Evolutionary conservation across 2,329 filamentous ascomycete species (phyloP), one percentile per base, ranked within the genome.

Genomic region (Fusarium keratoplasticum): DNA sequence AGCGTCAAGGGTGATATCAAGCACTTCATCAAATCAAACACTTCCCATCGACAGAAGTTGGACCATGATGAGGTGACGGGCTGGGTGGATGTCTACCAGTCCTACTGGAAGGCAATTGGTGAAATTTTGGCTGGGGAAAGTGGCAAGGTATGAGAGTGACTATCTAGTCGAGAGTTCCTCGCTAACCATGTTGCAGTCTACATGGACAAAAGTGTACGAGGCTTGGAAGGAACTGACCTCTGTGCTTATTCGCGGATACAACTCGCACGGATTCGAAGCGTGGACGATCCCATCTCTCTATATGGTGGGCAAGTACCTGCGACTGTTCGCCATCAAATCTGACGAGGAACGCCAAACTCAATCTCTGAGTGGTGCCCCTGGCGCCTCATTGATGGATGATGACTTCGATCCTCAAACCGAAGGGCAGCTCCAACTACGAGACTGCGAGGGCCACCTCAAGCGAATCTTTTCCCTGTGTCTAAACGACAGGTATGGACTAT

Each of bases 211-310:
- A 64, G 93, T 95, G 0, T 99, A 98, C 80, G 93, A 95, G 71
- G 86, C 91, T 13, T 98, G 96, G 95, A 97, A 94, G 80, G 94
- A 97, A 44, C 81, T 98, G 71, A 90, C 93, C 54, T 93, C 93
- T 72, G 86, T 88, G 57, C 86, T 98, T 42, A 92, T 95, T 67
- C 90, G 95, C 75, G 95, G 95, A 35, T 98, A 98, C 81, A 92
- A 91, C 38, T 92, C 89, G 74, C 87, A 88, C 64, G 89, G 90
- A 4, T 94, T 98, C 77, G 92, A 94, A 74, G 92, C 95, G 35
- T 99, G 96, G 96, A 96, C 95, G 0, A 91, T 99, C 61, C 95
- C 96, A 5, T 95, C 94, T 80, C 87, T 99, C 42, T 98, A 98
- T 80, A 89, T 93, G 61, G 92, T 93, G 27, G 95, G 95, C 64